These are phyloP conservation scores for Cryptosporidium meleagridis DNA, from an alignment of 169 alveolate genomes.

Conservation along the genomic window DNA sequence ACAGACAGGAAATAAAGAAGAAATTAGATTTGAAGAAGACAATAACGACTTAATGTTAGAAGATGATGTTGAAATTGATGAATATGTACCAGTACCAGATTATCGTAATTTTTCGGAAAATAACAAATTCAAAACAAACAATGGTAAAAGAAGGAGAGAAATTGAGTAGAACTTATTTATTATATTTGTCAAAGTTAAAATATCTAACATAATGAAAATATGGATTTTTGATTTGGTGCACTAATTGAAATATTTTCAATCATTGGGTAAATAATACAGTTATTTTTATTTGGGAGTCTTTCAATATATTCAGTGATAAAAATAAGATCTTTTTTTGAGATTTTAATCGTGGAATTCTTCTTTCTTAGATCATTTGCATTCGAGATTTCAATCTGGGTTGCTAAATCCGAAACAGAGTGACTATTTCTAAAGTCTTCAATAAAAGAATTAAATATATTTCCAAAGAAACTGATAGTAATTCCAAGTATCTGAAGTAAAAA, in stretches of 20 bases:
- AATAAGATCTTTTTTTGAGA: constrained; percentile 48
- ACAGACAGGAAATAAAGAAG: background rate
- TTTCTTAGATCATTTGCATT: background rate
- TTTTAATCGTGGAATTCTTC: background rate
- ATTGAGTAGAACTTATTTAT: background rate
- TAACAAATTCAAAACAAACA: background rate
- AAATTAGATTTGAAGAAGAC: background rate
- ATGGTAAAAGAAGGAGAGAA: constrained; percentile 23
- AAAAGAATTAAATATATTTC: constrained; percentile 40
- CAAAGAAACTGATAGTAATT: constrained; percentile 24
- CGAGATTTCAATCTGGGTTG: constrained; percentile 28
- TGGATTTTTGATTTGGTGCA: background rate
- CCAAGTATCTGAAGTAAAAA: constrained; percentile 48
- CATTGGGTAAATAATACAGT: constrained; percentile 29
- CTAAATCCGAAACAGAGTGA: background rate
- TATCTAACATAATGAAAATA: constrained; percentile 34
- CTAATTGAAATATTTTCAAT: background rate
- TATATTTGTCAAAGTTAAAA: background rate
- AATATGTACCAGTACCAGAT: background rate
- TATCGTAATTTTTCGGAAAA: background rate
- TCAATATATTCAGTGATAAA: constrained; percentile 52
- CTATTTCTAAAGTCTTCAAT: background rate
- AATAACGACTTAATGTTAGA: background rate
- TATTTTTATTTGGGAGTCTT: constrained; percentile 18
- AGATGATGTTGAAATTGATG: background rate